phyloP scores from a whole-genome alignment of 2,329 filamentous ascomycete genomes.

The Raffaelea arxii region DNA sequence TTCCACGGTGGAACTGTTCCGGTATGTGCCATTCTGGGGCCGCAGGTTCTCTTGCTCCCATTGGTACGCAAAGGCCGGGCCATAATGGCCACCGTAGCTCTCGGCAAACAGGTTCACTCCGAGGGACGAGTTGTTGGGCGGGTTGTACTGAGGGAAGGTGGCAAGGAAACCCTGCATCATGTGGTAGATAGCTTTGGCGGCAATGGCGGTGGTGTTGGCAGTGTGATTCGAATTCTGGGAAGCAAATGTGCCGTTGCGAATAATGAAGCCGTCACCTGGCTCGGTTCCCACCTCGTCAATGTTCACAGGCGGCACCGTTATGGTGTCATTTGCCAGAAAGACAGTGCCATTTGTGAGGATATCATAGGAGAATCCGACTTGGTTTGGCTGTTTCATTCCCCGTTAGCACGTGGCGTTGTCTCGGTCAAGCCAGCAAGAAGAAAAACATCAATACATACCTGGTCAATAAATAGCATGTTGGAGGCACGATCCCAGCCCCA shows the following conservation, averaged over 20 bases:
- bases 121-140: slow-evolving; percentile 34
- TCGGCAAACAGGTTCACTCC: slow-evolving; percentile 59
- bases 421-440: slow-evolving; percentile 12
- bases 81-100: slow-evolving; percentile 63
- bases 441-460: slow-evolving; percentile 24
- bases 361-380: slow-evolving; percentile 62
- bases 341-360: slow-evolving; percentile 50
- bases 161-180: slow-evolving; percentile 52
- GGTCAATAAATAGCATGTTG: slow-evolving; percentile 48
- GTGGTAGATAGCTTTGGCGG: slow-evolving; percentile 54
- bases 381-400: slow-evolving; percentile 56
- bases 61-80: slow-evolving; percentile 49
- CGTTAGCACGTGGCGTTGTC: no score
- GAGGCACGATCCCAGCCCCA: slow-evolving; percentile 56
- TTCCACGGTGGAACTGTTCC: slow-evolving; percentile 23
- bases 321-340: slow-evolving; percentile 30
- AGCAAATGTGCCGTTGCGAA: slow-evolving; percentile 57
- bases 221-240: slow-evolving; percentile 39
- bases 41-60: slow-evolving; percentile 53
- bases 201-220: slow-evolving; percentile 45
- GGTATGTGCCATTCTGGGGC: slow-evolving; percentile 37
- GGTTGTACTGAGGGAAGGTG: slow-evolving; percentile 48
- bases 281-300: no score
- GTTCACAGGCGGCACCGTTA: slow-evolving; percentile 24
- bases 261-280: no score